Conservation (phyloP, 495 filamentous ascomycete species). For the Emericellopsis terricola region DNA sequence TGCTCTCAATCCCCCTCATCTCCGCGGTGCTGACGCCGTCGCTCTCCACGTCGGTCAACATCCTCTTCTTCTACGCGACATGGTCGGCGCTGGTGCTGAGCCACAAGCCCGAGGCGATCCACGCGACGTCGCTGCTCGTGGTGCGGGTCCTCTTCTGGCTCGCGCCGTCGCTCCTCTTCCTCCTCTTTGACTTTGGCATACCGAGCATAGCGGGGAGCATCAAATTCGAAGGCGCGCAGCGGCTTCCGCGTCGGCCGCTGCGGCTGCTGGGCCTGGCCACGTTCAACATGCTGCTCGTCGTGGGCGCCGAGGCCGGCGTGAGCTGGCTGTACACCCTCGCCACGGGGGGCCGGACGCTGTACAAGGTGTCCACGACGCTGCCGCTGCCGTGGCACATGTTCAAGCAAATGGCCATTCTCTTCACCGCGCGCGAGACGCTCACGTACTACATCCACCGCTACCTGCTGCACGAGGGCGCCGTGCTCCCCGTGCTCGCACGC, state of each 20-base stretch:
- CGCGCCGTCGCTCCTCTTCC: conserved; percentile 53
- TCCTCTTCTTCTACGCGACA: conserved; percentile 80
- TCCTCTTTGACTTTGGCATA: conserved; percentile 50
- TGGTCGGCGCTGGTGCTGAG: conserved; percentile 73
- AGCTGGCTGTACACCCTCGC: conserved; percentile 13
- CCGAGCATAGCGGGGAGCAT: conserved; percentile 47
- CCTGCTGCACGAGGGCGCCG: conserved; percentile 35
- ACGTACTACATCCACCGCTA: conserved; percentile 62
- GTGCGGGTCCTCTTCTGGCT: conserved; percentile 53
- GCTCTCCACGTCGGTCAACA: conserved; percentile 63
- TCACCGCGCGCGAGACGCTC: conserved; percentile 34
- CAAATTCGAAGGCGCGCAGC: conserved; percentile 49
- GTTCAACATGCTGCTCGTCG: conserved; percentile 45
- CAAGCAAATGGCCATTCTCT: conserved; percentile 45
- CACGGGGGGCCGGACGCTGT: conserved; percentile 8
- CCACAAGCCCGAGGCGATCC: conserved; percentile 57
- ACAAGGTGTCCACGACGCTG: conserved; percentile 23
- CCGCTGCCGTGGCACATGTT: conserved; percentile 33
- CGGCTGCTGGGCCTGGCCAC: conserved; percentile 33
- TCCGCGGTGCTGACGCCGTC: conserved; percentile 42
- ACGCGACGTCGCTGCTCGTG: conserved; percentile 48
- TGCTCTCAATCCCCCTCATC: conserved; percentile 54
- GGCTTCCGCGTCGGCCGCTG: conserved; percentile 40
- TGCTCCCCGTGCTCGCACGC: conserved; percentile 10
- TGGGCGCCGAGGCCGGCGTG: conserved; percentile 34